Base-by-base conservation (phyloP, 768 basidiomycete genomes). In the Lactarius indigo region DNA sequence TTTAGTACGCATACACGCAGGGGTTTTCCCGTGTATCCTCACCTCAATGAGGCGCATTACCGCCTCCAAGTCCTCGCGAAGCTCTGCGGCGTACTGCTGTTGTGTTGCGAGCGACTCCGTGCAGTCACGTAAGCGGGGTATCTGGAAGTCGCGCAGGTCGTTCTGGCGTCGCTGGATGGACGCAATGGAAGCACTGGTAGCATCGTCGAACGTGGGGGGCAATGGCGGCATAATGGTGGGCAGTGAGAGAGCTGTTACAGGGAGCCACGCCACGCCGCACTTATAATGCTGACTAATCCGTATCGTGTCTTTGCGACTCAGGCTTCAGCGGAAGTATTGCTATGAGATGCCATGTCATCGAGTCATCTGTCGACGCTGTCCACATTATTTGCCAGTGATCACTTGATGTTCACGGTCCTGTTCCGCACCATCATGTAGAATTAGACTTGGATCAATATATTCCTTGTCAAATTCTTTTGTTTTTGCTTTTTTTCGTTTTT, bases 31-130 rank as follows among this genome's bases (percentile, higher is more conserved):
- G 12, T 8, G 33, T 10, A 20, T 31, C 9, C 23, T 66, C 68
- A 90, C 88, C 80, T 96, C 90, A n/a, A 96, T 78, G 63, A 88
- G 85, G 44, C 81, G 79, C 8, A 81, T 79, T 26, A 90, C 81
- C 0, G 77, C 72, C 42, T 88, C 87, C 20, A 94, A 76, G 72
- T 95, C 94, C 61, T 89, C 89, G 35, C 92, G 80, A 65, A 95
- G 75, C 73, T 94, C 92, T 5, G 85, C 85, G 1, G 87, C 86
- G 61, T 89, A 80, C 57, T 85, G 83, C 73, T 94, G 89, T 71
- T 96, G 94, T 3, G 85, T 73, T 0, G 82, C 74, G 12, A 91
- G 78, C 1, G 94, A 89, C 0, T 90, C 92, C 10, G 76, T 79
- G 75, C 91, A 96, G 60, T 79, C 73, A 10, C 82, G 80, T 59